These are phyloP conservation scores for Xylaria nigripes DNA, from an alignment of 495 filamentous ascomycete species.

Conservation along the genomic window DNA sequence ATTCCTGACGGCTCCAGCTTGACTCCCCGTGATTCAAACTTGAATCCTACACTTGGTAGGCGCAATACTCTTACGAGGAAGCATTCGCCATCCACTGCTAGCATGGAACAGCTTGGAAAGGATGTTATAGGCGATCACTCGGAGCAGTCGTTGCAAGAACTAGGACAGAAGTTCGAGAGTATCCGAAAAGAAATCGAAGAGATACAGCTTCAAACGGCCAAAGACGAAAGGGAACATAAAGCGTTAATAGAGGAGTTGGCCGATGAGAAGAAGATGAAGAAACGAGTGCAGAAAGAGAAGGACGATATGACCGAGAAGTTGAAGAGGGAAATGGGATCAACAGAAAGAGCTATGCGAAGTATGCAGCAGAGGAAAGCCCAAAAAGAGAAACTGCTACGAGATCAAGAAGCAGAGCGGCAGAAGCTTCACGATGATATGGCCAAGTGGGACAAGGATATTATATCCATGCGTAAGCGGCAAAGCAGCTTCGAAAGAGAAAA, in stretches of 20 bases:
- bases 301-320: constrained; percentile 77
- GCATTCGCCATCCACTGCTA: constrained; percentile 63
- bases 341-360: constrained; percentile 76
- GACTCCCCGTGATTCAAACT: constrained; percentile 56
- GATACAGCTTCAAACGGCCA: constrained; percentile 41
- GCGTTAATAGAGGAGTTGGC: constrained; percentile 70
- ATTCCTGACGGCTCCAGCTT: constrained; percentile 42
- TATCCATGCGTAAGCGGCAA: constrained; percentile 35
- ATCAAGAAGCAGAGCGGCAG: constrained; percentile 58
- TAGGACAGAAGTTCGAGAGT: constrained; percentile 63
- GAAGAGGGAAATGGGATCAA: constrained; percentile 66
- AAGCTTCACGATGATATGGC: constrained; percentile 48
- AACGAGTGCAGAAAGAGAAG: constrained; percentile 68
- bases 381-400: constrained; percentile 70
- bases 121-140: constrained; percentile 35
- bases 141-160: constrained; percentile 41
- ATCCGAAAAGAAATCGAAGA: constrained; percentile 64
- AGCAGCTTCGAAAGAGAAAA: constrained; percentile 36
- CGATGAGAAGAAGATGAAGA: constrained; percentile 60
- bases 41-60: constrained; percentile 47
- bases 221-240: constrained; percentile 59
- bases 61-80: constrained; percentile 64
- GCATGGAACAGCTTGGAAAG: constrained; percentile 46
- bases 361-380: constrained; percentile 72
- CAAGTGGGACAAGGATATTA: constrained; percentile 49